Conservation (phyloP, 768 basidiomycete species). For the Clathrus columnatus region DNA sequence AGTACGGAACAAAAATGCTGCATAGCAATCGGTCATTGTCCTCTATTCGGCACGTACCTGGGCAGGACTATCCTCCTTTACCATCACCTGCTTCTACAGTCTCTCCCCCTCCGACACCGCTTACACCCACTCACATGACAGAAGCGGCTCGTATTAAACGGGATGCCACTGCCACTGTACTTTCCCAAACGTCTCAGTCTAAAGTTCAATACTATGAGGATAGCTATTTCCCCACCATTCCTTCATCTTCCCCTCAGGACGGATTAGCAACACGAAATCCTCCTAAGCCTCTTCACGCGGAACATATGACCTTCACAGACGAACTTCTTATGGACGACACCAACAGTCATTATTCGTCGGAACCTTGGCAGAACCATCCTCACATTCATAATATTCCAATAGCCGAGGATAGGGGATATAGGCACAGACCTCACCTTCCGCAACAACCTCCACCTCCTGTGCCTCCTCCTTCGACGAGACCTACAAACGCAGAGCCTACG, state of each 20-base stretch:
- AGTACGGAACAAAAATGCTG: conserved; percentile 19
- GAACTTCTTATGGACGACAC: too few relatives aligned
- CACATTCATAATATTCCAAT: too few relatives aligned
- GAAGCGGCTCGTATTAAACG: neutral
- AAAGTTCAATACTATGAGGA: neutral
- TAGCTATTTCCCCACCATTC: neutral
- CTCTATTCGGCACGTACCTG: conserved; percentile 34
- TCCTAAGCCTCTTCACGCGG: neutral
- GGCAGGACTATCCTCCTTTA: neutral
- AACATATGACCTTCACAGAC: too few relatives aligned
- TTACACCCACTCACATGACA: neutral
- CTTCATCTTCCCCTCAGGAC: neutral
- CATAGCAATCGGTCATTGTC: conserved; percentile 36
- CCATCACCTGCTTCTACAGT: neutral
- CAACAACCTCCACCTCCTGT: neutral
- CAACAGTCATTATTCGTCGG: too few relatives aligned
- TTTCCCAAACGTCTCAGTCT: neutral
- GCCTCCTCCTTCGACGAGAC: neutral
- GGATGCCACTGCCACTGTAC: too few relatives aligned
- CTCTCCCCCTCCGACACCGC: neutral
- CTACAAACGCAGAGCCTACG: neutral
- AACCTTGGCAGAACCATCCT: neutral
- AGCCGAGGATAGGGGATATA: neutral
- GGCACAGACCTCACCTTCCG: neutral
- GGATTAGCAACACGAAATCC: neutral